A percentile compares a stretch with the other conserved stretches of the same genome.
Conservation (phyloP, 345 rosid species). For the Cardiospermum halicacabum region DNA sequence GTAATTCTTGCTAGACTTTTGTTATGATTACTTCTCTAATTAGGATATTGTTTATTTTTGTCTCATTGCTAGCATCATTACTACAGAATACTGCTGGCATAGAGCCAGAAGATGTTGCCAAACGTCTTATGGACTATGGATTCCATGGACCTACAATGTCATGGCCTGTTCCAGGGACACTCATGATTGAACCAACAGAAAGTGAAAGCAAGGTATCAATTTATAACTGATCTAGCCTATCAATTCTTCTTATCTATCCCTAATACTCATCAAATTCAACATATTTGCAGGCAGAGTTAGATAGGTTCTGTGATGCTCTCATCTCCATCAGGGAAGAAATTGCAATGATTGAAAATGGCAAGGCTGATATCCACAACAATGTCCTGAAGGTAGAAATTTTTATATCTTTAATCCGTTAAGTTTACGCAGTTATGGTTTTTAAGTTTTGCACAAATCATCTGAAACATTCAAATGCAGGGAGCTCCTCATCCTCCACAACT, state of each 20-base stretch:
- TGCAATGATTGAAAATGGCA: constrained; percentile 85
- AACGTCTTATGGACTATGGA: constrained; percentile 94
- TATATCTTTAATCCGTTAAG: background rate
- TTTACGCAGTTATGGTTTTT: background rate
- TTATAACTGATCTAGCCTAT: background rate
- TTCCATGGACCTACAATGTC: constrained; percentile 99
- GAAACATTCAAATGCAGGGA: constrained; percentile 50
- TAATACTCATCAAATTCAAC: constrained; percentile 12
- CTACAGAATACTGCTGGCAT: constrained; percentile 80
- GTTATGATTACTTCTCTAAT: background rate
- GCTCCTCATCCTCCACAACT: constrained; percentile 99
- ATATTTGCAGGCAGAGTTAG: constrained; percentile 84
- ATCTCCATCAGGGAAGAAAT: constrained; percentile 97
- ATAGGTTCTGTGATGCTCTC: constrained; percentile 92
- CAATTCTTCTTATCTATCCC: background rate
- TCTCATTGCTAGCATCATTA: constrained; percentile 7
- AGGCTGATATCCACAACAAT: constrained; percentile 86
- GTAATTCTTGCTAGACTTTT: constrained; percentile 27
- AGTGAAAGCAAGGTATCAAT: constrained; percentile 95
- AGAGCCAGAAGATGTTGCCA: constrained; percentile 98
- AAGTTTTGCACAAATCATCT: constrained; percentile 5
- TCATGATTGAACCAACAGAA: constrained; percentile 98
- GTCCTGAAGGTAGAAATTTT: constrained; percentile 72
- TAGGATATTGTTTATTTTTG: constrained; percentile 11
- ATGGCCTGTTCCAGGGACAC: constrained; percentile 99